Conservation (phyloP, 495 filamentous ascomycete genomes). For the Chaetomidium leptoderma region DNA sequence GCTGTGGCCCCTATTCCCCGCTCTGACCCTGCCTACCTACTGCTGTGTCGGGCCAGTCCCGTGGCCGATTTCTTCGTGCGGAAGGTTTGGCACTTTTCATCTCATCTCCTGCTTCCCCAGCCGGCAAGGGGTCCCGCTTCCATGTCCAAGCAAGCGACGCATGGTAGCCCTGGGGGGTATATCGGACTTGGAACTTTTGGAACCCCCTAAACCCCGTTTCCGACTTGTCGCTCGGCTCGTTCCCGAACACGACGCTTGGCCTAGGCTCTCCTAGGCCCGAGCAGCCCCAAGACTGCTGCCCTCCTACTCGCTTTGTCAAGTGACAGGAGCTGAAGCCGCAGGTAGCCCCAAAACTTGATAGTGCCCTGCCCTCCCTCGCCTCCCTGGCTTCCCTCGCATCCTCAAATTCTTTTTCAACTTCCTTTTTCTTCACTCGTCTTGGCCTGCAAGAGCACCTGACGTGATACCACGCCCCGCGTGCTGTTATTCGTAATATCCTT, state of each 20-base stretch:
- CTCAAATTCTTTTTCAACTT: conserved; percentile 25
- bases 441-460: conserved; percentile 28
- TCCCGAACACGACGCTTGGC: conserved; percentile 21
- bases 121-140: conserved; percentile 24
- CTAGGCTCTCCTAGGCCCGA: conserved; percentile 18
- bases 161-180: conserved; percentile 26
- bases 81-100: conserved; percentile 33
- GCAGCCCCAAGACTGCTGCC: conserved; percentile 24
- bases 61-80: conserved; percentile 33
- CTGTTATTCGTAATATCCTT: conserved; percentile 20
- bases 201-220: conserved; percentile 31
- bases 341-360: conserved; percentile 24
- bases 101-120: conserved; percentile 23
- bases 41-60: conserved; percentile 29
- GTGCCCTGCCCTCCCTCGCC: conserved; percentile 16
- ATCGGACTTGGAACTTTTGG: conserved; percentile 18
- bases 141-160: conserved; percentile 27
- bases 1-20: conserved; percentile 20
- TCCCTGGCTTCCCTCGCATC: no score
- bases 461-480: conserved; percentile 23
- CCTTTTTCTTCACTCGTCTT: conserved; percentile 24
- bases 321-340: conserved; percentile 29
- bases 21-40: conserved; percentile 30
- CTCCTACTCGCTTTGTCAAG: conserved; percentile 30
- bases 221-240: conserved; percentile 29